Evolutionary conservation across 164 flowering plant species (phyloP).

Genomic region (Vitis rupestris): DNA sequence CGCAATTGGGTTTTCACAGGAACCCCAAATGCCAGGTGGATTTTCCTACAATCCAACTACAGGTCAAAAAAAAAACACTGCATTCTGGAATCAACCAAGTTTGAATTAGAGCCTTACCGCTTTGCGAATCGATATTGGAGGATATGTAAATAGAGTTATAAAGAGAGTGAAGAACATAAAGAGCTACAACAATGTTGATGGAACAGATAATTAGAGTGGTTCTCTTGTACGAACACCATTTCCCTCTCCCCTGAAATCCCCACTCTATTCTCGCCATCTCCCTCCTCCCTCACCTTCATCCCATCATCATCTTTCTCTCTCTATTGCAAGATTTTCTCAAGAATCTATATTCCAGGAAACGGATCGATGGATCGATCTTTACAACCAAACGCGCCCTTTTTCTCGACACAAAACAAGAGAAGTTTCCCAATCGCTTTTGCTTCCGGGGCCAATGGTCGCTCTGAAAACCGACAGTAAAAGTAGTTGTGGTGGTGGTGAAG

Average conservation of each 20-base stretch:
- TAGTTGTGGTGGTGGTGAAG: too few relatives aligned
- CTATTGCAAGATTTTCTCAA: background rate
- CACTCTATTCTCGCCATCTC: conserved; percentile 62
- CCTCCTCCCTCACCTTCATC: conserved; percentile 31
- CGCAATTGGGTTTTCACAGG: background rate
- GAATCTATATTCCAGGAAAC: background rate
- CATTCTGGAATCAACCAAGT: background rate
- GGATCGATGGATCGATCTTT: too few relatives aligned
- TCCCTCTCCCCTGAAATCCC: conserved; percentile 39
- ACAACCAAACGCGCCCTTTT: too few relatives aligned
- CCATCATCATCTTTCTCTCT: conserved; percentile 29
- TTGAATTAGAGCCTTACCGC: conserved; percentile 7
- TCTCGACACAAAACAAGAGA: background rate
- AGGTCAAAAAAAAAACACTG: background rate
- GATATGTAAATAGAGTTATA: conserved; percentile 59
- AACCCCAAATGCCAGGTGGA: conserved; percentile 2
- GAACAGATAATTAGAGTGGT: conserved; percentile 72
- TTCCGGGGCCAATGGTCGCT: too few relatives aligned
- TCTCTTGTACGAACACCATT: conserved; percentile 65
- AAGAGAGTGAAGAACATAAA: conserved; percentile 73
- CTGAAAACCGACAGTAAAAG: too few relatives aligned
- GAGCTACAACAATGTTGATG: conserved; percentile 75
- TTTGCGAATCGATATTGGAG: conserved; percentile 32
- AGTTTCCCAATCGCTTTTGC: background rate
- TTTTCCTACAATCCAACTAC: background rate